These are phyloP conservation scores for Teratosphaeria nubilosa DNA, from an alignment of 2,329 filamentous ascomycete genomes.

Conservation along the genomic window DNA sequence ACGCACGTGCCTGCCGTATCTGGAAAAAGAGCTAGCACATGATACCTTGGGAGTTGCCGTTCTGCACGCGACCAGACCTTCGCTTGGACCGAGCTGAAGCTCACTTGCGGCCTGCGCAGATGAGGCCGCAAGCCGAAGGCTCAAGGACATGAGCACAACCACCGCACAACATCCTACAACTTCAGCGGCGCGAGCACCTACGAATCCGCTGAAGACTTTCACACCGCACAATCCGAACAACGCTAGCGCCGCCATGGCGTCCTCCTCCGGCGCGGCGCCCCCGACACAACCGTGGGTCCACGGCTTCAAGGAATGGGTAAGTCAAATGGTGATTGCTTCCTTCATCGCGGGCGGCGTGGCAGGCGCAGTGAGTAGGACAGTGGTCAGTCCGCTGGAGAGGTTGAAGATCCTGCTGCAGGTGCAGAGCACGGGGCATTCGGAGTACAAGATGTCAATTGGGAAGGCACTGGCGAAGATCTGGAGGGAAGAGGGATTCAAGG, in stretches of 20 bases:
- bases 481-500: slow-evolving; percentile 90
- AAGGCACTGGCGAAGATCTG: slow-evolving; percentile 92
- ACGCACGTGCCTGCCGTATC: background rate
- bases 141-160: background rate
- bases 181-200: background rate
- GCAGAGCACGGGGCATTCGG: slow-evolving; percentile 78
- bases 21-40: background rate
- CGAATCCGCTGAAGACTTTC: background rate
- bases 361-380: slow-evolving; percentile 92
- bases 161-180: background rate
- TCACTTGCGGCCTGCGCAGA: background rate
- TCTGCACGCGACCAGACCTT: background rate
- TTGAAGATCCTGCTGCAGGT: slow-evolving; percentile 97
- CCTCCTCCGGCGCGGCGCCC: background rate
- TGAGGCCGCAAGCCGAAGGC: background rate
- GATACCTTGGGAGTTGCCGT: background rate
- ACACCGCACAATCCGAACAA: background rate
- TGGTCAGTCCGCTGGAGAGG: slow-evolving; percentile 89
- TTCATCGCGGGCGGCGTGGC: slow-evolving; percentile 92
- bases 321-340: slow-evolving; percentile 78
- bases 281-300: slow-evolving; percentile 7
- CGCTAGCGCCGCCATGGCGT: background rate
- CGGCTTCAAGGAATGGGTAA: slow-evolving; percentile 36
- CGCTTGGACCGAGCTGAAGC: background rate
- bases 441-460: slow-evolving; percentile 85